Conservation (phyloP, 805 yeast genomes). For the Brettanomyces sp. region DNA sequence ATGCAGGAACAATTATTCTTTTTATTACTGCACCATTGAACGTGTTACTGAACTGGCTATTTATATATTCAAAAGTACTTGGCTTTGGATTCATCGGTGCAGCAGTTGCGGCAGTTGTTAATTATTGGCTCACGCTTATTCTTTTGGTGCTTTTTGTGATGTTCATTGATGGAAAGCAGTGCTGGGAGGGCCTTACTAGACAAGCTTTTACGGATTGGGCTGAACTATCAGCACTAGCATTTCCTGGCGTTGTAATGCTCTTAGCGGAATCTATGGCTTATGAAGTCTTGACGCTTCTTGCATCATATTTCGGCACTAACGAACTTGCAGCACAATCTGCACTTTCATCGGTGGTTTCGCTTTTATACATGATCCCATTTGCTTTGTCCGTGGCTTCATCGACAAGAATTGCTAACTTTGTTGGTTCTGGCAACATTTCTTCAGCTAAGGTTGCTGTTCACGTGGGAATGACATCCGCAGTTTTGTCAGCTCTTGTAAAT, state of each 20-base stretch:
- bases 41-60: slow-evolving; percentile 51
- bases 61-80: slow-evolving; percentile 45
- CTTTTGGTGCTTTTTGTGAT: slow-evolving; percentile 45
- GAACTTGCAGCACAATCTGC: slow-evolving; percentile 50
- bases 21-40: slow-evolving; percentile 65
- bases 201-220: slow-evolving; percentile 27
- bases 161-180: slow-evolving; percentile 52
- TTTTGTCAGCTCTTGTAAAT: slow-evolving; percentile 28
- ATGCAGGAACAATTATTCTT: slow-evolving; percentile 65
- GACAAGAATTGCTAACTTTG: slow-evolving; percentile 45
- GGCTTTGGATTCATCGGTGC: slow-evolving; percentile 76
- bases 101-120: slow-evolving; percentile 61
- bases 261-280: slow-evolving; percentile 50
- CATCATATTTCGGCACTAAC: slow-evolving; percentile 43
- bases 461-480: slow-evolving; percentile 29
- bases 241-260: slow-evolving; percentile 46
- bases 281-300: slow-evolving; percentile 45
- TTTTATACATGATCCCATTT: slow-evolving; percentile 48
- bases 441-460: slow-evolving; percentile 31
- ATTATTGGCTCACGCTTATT: slow-evolving; percentile 61
- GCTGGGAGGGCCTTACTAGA: slow-evolving; percentile 57
- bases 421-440: slow-evolving; percentile 32
- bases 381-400: slow-evolving; percentile 47
- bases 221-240: slow-evolving; percentile 35
- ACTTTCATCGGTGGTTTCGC: slow-evolving; percentile 42